Evolutionary conservation across 78 protist genomes (phyloP), one percentile per base, ranked within the genome.

Genomic region (Cavenderia fasciculata): DNA sequence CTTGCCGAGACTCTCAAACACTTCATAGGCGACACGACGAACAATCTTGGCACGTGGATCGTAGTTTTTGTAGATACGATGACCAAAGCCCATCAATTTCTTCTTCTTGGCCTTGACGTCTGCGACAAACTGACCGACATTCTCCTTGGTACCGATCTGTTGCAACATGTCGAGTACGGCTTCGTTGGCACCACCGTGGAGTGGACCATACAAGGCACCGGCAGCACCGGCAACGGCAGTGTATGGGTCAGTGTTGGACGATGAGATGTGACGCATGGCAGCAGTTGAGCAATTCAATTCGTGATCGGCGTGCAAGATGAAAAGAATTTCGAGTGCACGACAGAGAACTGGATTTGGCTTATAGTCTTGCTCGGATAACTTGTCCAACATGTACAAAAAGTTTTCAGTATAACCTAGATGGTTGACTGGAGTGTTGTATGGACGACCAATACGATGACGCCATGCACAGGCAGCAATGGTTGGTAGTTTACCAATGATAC

Each of bases 271-370:
- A 14, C 97, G 76, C 74, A 93, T 66, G 7, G 97, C 84, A 2
- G 97, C 74, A n/a, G 97, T 95, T 36, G 97, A 95, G 23, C 95
- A 88, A 71, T 95, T 95, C 46, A 90, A 31, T 93, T 94, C 97
- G 57, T 95, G 97, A 43, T 95, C 97, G 0, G 96, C 97, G 51
- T 95, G 97, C 27, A 94, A 33, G 31, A 95, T 94, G 91, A 95
- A 95, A 36, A 94, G 71, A 19, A 63, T 65, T 14, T 94, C 96
- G 31, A 94, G 59, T 12, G 96, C 96, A 31, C 65, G 61, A 23
- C 71, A 78, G n/a, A 94, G 61, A 10, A 27, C 44, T 47, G 94
- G 92, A 51, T 94, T 27, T 57, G 94, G 95, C 34, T 59, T 71
- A 33, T 84, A 68, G 5, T 54, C 49, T 14, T 5, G 29, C 51